These are phyloP conservation scores for Antitrichia curtipendula DNA, from an alignment of 225 moss, liverwort and hornwort genomes.

Conservation along the genomic window DNA sequence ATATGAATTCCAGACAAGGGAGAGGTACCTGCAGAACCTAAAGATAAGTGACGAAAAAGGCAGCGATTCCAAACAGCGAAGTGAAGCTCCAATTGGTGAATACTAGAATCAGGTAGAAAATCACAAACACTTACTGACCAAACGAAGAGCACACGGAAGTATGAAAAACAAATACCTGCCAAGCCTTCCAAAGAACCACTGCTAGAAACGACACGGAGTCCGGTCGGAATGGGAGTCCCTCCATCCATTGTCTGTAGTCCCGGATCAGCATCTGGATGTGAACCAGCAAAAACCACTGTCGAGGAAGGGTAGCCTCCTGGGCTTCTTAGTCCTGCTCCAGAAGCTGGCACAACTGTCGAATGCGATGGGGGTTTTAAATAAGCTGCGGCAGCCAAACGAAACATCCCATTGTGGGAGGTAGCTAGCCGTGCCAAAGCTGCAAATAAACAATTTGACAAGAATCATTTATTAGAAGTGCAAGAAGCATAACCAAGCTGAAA, in stretches of 20 bases:
- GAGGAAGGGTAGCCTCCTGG: slow-evolving; percentile 28
- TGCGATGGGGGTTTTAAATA: slow-evolving; percentile 94
- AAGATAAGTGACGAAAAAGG: background rate
- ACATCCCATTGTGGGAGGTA: slow-evolving; percentile 64
- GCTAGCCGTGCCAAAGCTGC: slow-evolving; percentile 89
- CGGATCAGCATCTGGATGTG: slow-evolving; percentile 34
- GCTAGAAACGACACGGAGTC: slow-evolving; percentile 41
- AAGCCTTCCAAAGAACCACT: slow-evolving; percentile 52
- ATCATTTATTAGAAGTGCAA: background rate
- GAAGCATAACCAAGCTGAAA: background rate
- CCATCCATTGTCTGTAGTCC: slow-evolving; percentile 40
- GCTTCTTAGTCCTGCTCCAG: slow-evolving; percentile 30
- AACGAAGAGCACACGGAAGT: background rate
- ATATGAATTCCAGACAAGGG: slow-evolving; percentile 25
- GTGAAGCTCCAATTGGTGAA: background rate
- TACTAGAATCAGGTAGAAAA: background rate
- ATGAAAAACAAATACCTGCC: slow-evolving; percentile 17
- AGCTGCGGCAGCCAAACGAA: slow-evolving; percentile 87
- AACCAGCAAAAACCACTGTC: slow-evolving; percentile 32
- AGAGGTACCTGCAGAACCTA: slow-evolving; percentile 38
- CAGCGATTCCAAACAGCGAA: background rate
- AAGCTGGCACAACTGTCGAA: slow-evolving; percentile 62
- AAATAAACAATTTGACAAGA: background rate
- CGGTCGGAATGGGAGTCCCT: slow-evolving; percentile 42
- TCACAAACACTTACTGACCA: background rate